Conservation (phyloP, 345 rosid species). For the Turnera subulata region DNA sequence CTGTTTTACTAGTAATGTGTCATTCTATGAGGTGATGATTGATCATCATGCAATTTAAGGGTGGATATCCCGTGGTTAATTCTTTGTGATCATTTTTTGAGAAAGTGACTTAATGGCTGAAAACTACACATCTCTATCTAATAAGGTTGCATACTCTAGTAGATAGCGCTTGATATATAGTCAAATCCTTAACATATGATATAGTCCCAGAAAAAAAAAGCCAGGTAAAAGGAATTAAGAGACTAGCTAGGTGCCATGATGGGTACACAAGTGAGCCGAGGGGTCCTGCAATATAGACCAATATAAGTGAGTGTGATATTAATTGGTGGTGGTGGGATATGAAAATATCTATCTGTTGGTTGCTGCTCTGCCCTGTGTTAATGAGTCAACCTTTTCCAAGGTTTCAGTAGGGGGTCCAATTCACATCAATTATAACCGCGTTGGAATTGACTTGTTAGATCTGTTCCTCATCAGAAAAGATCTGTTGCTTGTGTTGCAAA, state of each 20-base stretch:
- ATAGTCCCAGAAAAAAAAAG: too few relatives aligned
- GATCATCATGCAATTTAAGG: conserved; percentile 38
- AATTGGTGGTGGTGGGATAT: conserved; percentile 16
- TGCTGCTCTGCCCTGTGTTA: conserved; percentile 20
- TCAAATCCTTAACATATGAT: too few relatives aligned
- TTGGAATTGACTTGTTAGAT: conserved; percentile 18
- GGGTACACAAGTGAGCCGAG: conserved; percentile 20
- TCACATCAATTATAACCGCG: conserved; percentile 28
- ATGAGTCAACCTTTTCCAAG: conserved; percentile 12
- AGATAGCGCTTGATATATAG: too few relatives aligned
- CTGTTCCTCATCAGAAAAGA: background rate
- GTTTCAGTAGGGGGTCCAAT: conserved; percentile 27
- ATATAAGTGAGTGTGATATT: too few relatives aligned
- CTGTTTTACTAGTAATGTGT: conserved; percentile 18
- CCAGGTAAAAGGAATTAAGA: too few relatives aligned
- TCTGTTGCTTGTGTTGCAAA: conserved; percentile 28
- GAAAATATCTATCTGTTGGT: conserved; percentile 20
- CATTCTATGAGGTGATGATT: conserved; percentile 43
- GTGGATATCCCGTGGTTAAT: conserved; percentile 28
- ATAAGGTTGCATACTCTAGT: too few relatives aligned
- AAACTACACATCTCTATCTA: background rate
- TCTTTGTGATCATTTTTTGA: conserved; percentile 12
- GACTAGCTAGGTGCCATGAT: conserved; percentile 26
- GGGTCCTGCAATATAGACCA: conserved; percentile 15
- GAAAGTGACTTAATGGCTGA: conserved; percentile 4